Evolutionary conservation across 768 basidiomycete species (phyloP).

Genomic region (Termitomyces sp.): DNA sequence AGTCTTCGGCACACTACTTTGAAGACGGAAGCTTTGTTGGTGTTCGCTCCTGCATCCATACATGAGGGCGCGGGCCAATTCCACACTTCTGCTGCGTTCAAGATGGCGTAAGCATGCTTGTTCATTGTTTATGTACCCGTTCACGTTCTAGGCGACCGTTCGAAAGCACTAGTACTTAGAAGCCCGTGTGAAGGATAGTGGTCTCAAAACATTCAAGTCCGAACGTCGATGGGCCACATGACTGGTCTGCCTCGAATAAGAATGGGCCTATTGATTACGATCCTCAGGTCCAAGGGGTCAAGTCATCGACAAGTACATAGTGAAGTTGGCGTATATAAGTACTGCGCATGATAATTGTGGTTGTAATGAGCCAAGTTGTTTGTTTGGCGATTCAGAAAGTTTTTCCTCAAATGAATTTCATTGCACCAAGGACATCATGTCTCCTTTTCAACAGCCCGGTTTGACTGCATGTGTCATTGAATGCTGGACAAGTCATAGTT

Average conservation of each 20-base stretch:
- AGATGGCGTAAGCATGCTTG: conserved; percentile 15
- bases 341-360: neutral
- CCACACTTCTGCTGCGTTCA: conserved; percentile 15
- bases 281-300: neutral
- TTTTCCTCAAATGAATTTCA: neutral
- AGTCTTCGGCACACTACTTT: conserved; percentile 12
- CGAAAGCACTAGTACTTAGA: neutral
- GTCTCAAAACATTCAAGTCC: neutral
- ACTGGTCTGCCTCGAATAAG: neutral
- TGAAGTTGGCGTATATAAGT: neutral
- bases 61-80: conserved; percentile 14
- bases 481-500: neutral
- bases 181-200: neutral
- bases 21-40: conserved; percentile 5
- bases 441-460: neutral
- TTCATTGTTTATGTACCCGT: conserved; percentile 3
- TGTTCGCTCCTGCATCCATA: conserved; percentile 7
- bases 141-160: neutral
- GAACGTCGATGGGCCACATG: neutral
- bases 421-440: neutral
- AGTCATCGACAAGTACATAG: neutral
- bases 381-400: neutral
- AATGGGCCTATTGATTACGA: neutral
- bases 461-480: neutral
- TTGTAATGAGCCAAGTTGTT: neutral